Percentiles rank a stretch among this genome's conserved stretches.
Conservation (phyloP, 1,139 yeast genomes). For the Arxiozyma slooffiae region DNA sequence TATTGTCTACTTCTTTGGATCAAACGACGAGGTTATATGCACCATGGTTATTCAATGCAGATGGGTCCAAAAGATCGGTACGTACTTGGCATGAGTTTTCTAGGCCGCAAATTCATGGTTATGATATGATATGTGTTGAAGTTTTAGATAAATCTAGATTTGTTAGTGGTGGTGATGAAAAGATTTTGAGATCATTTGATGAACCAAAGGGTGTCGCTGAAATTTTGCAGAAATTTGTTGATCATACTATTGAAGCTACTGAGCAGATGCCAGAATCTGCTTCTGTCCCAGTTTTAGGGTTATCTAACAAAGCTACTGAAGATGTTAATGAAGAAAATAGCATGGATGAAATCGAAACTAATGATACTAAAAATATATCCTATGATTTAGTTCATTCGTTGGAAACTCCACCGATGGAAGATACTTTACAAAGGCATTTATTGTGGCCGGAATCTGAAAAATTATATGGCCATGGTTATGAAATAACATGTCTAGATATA, state of each 20-base stretch:
- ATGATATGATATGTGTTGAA: slow-evolving; percentile 83
- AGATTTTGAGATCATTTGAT: slow-evolving; percentile 79
- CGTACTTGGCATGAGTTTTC: slow-evolving; percentile 81
- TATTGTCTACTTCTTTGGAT: slow-evolving; percentile 71
- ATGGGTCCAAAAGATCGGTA: slow-evolving; percentile 25
- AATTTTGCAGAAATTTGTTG: slow-evolving; percentile 48
- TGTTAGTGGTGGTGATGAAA: slow-evolving; percentile 95
- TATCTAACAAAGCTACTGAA: slow-evolving; percentile 80
- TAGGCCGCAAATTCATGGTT: slow-evolving; percentile 96
- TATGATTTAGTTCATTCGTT: slow-evolving; percentile 37
- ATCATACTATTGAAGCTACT: slow-evolving; percentile 30
- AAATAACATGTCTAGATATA: slow-evolving; percentile 69
- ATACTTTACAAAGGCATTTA: slow-evolving; percentile 81
- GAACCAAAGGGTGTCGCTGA: slow-evolving; percentile 74
- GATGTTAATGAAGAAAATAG: slow-evolving; percentile 38
- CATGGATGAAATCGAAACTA: slow-evolving; percentile 35
- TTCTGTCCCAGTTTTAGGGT: slow-evolving; percentile 82
- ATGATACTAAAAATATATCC: slow-evolving; percentile 35
- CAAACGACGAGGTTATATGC: slow-evolving; percentile 86
- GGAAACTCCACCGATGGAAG: slow-evolving; percentile 68
- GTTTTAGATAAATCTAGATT: slow-evolving; percentile 52
- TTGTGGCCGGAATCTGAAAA: slow-evolving; percentile 94
- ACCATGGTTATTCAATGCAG: slow-evolving; percentile 39
- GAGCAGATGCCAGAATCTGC: slow-evolving; percentile 54
- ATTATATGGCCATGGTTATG: slow-evolving; percentile 95